Base-by-base conservation (phyloP, 768 basidiomycete genomes). In the Hypholoma sublateritium region DNA sequence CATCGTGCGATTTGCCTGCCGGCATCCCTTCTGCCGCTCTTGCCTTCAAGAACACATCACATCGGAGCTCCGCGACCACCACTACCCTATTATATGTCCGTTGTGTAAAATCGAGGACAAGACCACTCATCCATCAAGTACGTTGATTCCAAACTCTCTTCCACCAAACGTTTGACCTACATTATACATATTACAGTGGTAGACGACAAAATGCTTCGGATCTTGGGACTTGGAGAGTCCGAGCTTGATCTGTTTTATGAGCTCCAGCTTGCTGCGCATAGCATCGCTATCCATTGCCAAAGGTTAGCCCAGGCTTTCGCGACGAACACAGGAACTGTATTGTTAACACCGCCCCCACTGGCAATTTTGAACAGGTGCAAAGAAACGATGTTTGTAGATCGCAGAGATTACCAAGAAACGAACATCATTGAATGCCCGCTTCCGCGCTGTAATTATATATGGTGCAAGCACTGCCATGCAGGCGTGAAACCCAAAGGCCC, bases 381-480 rank as follows among this genome's bases (percentile, higher is more conserved):
- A n/a, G 65, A 77, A 19, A 74, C 79, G 0, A 65, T 77, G 12
- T 79, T 77, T 53, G 80, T 87, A 4, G 85, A 84, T 60, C 76
- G 77, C 39, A 54, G 67, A 19, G 83, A 86, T 54, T 75, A 80
- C 58, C 67, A 72, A 14, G 69, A 72, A 0, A 66, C 60, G 11
- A 62, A 69, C 24, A 72, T 74, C 19, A 69, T 87, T 24, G 62
- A 66, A 6, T 87, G 86, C 55, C 86, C 85, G 3, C 65, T 81
- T 22, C 72, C 64, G 0, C 66, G 69, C 5, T 87, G 86, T 54
- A 60, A 69, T 2, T 67, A 82, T 61, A 65, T 74, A 1, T 87
- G 85, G 86, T 88, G 86, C 70, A 87, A 83, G 68, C 64, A 67
- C n/a, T 87, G 86, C 67, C 78, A 79, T 34, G 77, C 79, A 49